These are phyloP conservation scores for Trichosporon coremiiforme DNA, from an alignment of 1,284 basidiomycete species.

Conservation along the genomic window DNA sequence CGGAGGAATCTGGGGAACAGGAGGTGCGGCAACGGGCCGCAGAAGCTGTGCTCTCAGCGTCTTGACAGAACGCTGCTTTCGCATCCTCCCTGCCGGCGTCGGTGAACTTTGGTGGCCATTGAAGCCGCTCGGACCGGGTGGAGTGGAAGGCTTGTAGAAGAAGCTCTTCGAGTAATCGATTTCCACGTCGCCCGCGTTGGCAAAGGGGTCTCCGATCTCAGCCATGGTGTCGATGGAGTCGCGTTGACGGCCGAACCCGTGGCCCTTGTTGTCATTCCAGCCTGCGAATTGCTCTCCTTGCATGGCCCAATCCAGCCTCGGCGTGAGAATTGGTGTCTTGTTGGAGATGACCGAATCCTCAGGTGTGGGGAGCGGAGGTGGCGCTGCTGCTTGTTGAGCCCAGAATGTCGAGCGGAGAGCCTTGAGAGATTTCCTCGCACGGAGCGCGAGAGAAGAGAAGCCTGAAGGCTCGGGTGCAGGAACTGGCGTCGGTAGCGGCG, in stretches of 20 bases:
- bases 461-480: conserved; percentile 17
- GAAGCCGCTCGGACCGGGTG: conserved; percentile 33
- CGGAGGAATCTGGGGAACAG: conserved; percentile 46
- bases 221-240: conserved; percentile 27
- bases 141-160: conserved; percentile 56
- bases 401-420: conserved; percentile 42
- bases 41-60: conserved; percentile 49
- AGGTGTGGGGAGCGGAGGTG: background rate
- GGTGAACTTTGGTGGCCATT: background rate
- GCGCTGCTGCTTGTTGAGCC: background rate
- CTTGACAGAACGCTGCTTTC: conserved; percentile 50
- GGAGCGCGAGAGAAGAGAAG: conserved; percentile 36
- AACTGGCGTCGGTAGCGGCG: conserved; percentile 41
- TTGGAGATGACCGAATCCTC: background rate
- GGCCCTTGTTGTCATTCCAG: conserved; percentile 37
- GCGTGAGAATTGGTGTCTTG: conserved; percentile 38
- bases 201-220: conserved; percentile 28
- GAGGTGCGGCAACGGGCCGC: conserved; percentile 43
- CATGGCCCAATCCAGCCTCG: conserved; percentile 46
- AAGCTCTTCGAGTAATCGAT: conserved; percentile 56
- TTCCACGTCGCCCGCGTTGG: conserved; percentile 18
- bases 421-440: conserved; percentile 43
- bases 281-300: conserved; percentile 47
- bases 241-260: conserved; percentile 5
- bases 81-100: background rate